Conservation (phyloP, 164 flowering plant species). For the Dillenia suffruticosa region DNA sequence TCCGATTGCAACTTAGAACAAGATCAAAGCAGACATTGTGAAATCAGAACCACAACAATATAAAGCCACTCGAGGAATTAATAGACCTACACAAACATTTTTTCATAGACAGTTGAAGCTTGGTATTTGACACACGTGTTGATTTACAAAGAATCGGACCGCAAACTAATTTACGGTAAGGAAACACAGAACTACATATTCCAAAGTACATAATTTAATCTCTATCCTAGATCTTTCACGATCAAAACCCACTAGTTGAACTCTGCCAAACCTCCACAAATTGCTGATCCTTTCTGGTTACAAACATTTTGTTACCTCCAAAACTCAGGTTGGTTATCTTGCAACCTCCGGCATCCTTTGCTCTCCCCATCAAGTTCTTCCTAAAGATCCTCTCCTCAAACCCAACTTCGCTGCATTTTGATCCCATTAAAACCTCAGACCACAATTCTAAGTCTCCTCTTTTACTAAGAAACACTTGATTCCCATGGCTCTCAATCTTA, state of each 20-base stretch:
- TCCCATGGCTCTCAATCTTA: constrained; percentile 70
- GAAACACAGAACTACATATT: too few species aligned
- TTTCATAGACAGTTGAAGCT: too few species aligned
- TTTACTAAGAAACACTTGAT: constrained; percentile 70
- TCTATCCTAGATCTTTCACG: background rate
- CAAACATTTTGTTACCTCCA: constrained; percentile 92
- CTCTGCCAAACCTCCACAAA: constrained; percentile 89
- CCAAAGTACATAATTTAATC: too few species aligned
- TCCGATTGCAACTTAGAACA: too few species aligned
- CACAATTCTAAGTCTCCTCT: constrained; percentile 78
- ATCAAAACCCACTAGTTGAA: constrained; percentile 36
- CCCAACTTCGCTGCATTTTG: constrained; percentile 25
- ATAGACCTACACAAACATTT: too few species aligned
- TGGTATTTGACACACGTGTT: too few species aligned
- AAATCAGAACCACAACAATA: too few species aligned
- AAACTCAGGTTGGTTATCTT: constrained; percentile 57
- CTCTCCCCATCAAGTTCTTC: constrained; percentile 71
- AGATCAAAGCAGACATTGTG: too few species aligned
- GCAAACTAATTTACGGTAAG: too few species aligned
- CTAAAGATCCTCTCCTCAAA: constrained; percentile 56
- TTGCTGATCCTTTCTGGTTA: constrained; percentile 76
- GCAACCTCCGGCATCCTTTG: constrained; percentile 48
- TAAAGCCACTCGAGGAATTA: too few species aligned
- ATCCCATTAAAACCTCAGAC: constrained; percentile 70
- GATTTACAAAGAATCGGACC: too few species aligned